Evolutionary conservation across 495 filamentous ascomycete genomes (phyloP), one percentile per base, ranked within the genome.

Genomic region (Sordaria brevicollis): DNA sequence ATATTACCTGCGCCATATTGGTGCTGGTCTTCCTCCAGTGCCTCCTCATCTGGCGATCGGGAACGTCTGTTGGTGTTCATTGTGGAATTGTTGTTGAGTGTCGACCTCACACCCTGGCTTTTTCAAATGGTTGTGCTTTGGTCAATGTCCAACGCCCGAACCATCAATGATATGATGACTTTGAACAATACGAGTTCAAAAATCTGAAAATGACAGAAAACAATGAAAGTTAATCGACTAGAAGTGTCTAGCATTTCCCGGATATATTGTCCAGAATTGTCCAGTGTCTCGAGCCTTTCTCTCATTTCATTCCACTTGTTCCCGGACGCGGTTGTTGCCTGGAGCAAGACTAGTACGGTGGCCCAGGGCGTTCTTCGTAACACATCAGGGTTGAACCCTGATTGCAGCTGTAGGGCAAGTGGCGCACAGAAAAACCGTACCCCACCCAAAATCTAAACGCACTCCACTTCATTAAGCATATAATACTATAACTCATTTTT

Each of bases 1-100:
- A 85, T 70, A 3, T 75, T 69, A 17, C 80, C 80, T 29, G 79
- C 77, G 11, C 79, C 78, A 70, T 89, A 86, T 66, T 81, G 84
- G 69, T 75, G 70, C 66, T 84, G 80, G 57, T 85, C 81, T 70
- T 87, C 86, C 33, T 84, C 79, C 17, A 83, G 73, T 13, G 85
- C 86, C 41, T 84, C 86, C 31, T 78, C 79, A 79, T 88, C 84
- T 66, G 84, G 87, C 11, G 74, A 71, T 65, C 72, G 74, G 9
- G 73, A 36, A 17, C 70, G 74, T 31, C 69, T 76, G 25, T 41
- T 62, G 67, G 71, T 75, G 70, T 72, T 75, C 74, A 78, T 79
- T 38, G 65, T 74, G 35, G 41, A 65, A 0, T 21, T 15, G 49
- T 15, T 5, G 25, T 10, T 25, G 9, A 10, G 19, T 25, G 9